phyloP scores from a whole-genome alignment of 169 alveolate species.

The Perkinsus olseni region DNA sequence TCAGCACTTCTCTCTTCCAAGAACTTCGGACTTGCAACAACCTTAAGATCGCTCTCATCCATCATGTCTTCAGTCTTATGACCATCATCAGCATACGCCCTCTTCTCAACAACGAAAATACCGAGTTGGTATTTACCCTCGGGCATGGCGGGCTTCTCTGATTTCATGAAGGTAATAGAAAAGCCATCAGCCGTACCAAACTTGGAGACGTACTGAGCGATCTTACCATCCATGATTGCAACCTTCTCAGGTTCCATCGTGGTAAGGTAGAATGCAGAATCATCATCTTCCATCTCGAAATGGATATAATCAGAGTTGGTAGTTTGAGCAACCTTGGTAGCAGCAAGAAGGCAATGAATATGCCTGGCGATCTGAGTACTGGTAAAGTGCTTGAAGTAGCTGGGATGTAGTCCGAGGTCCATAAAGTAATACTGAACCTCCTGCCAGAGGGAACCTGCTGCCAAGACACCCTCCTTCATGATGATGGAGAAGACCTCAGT shows the following conservation, averaged over 20 bases:
- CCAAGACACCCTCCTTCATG: too few species aligned
- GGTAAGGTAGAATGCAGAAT: not conserved
- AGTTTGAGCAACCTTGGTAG: not conserved
- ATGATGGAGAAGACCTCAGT: too few species aligned
- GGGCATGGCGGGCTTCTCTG: too few species aligned
- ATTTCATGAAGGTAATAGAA: too few species aligned
- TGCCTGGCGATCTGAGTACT: not conserved
- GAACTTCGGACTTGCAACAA: not conserved
- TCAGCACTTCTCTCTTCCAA: not conserved
- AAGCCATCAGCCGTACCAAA: too few species aligned
- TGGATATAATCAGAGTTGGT: not conserved
- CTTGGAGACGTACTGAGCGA: too few species aligned
- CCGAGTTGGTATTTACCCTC: too few species aligned
- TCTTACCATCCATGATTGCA: too few species aligned
- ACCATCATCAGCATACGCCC: too few species aligned
- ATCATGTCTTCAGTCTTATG: too few species aligned
- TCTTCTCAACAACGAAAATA: too few species aligned
- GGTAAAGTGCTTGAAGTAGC: constrained; percentile 10
- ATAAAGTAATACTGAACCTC: not conserved
- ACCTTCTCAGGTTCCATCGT: too few species aligned
- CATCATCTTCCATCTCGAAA: not conserved
- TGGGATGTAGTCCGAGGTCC: constrained; percentile 6
- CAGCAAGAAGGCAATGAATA: not conserved
- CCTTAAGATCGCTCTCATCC: constrained; percentile 3
- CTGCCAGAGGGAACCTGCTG: not conserved